Evolutionary conservation across 257 asterid species (phyloP), one percentile per base, ranked within the genome.

Genomic region (Salvia miltiorrhiza): DNA sequence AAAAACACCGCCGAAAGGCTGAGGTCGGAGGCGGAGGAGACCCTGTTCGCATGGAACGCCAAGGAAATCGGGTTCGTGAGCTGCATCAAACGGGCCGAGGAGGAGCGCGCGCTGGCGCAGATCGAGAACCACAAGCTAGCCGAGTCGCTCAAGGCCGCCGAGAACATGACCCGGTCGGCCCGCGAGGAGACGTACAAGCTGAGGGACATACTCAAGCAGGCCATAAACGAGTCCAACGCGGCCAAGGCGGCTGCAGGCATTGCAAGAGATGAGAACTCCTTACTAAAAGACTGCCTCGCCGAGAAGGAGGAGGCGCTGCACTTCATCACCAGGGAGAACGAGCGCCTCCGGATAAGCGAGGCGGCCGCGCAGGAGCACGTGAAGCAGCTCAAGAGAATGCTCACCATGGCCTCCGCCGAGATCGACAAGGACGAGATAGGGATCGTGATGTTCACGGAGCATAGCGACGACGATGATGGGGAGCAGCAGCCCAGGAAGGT

Each of bases 11-110:
- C 88, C 1, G 93, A 89, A 8, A 67, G 96, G 61, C 79, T 90
- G 16, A 75, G 96, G 17, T n/a, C 79, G 3, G 99, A 94, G 62
- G 95, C 95, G 0, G 99, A 94, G 79, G 99, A 94, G 68, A 62
- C 96, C 0, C 82, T 83, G 33, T 41, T 88, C 50, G 96, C 96
- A 0, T 94, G 93, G 97, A 91, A 83, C n/a, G 97, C 84, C 13
- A 94, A 91, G 61, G 97, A 94, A 58, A 83, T 89, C 82, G 93
- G 97, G 1, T 85, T 91, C 63, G 87, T 91, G 3, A 76, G 82
- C 24, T 89, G 96, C 68, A 84, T 93, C 23, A 93, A 87, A 28
- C 23, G 79, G 59, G 90, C 88, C 0, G 99, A 89, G 49, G 90
- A 91, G 53, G 97, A 91, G 62, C 82, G 71, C 50, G 88, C 90